These are phyloP conservation scores for Aphanocladium album DNA, from an alignment of 2,329 filamentous ascomycete species.

Conservation along the genomic window DNA sequence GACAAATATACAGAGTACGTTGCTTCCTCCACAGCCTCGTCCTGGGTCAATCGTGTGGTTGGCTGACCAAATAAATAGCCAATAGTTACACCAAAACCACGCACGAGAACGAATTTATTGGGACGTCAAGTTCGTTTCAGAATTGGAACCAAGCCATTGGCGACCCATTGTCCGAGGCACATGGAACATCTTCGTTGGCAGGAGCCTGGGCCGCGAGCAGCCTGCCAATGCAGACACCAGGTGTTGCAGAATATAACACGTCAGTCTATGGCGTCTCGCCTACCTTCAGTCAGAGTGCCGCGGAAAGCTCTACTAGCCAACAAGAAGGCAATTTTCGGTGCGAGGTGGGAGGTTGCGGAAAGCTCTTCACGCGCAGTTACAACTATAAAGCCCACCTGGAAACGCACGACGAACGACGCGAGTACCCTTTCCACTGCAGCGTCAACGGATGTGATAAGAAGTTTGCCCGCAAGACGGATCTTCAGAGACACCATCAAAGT, in stretches of 20 bases:
- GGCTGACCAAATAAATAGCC: background rate
- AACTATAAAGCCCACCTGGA: constrained; percentile 85
- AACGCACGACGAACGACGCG: constrained; percentile 69
- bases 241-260: background rate
- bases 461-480: constrained; percentile 79
- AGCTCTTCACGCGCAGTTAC: constrained; percentile 76
- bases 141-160: background rate
- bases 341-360: constrained; percentile 63
- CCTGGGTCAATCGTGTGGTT: no score
- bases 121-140: background rate
- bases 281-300: background rate
- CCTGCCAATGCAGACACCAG: background rate
- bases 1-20: background rate
- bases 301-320: background rate
- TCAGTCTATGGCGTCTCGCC: background rate
- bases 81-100: background rate
- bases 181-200: background rate
- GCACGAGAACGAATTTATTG: background rate
- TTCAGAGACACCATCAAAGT: constrained; percentile 57
- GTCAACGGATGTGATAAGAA: constrained; percentile 62
- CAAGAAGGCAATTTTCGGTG: constrained; percentile 66
- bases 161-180: background rate
- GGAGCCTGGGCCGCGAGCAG: background rate
- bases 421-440: constrained; percentile 65
- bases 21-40: background rate